These are phyloP conservation scores for Begonia peltatifolia DNA, from an alignment of 306 rosid genomes.

Conservation along the genomic window DNA sequence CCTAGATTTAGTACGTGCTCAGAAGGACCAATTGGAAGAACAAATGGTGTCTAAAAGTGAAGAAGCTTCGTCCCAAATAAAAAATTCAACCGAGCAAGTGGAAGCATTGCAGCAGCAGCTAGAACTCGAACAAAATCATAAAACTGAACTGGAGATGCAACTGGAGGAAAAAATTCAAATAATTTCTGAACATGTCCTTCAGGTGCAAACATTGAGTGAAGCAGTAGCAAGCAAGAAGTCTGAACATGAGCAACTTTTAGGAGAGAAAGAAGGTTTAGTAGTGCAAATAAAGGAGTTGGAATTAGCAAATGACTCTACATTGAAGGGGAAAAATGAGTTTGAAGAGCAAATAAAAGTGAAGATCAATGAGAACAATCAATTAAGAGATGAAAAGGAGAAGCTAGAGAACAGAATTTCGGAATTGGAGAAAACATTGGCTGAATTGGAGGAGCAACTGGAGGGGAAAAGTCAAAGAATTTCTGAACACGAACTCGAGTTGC, in stretches of 20 bases:
- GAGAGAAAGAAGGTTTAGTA: slow-evolving; percentile 38
- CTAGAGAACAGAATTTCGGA: slow-evolving; percentile 14
- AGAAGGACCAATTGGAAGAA: slow-evolving; percentile 48
- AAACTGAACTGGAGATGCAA: slow-evolving; percentile 42
- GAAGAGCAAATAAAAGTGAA: slow-evolving; percentile 31
- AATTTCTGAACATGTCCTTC: slow-evolving; percentile 30
- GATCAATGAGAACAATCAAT: slow-evolving; percentile 19
- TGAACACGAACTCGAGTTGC: slow-evolving; percentile 30
- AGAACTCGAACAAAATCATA: slow-evolving; percentile 31
- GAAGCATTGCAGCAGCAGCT: slow-evolving; percentile 41
- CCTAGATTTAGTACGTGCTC: slow-evolving; percentile 21
- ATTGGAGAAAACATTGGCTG: slow-evolving; percentile 17
- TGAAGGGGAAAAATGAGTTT: slow-evolving; percentile 24
- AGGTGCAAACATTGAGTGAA: slow-evolving; percentile 48
- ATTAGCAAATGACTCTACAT: slow-evolving; percentile 27
- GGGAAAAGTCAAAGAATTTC: slow-evolving; percentile 35
- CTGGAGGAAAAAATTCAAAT: slow-evolving; percentile 30
- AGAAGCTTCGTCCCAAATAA: slow-evolving; percentile 42
- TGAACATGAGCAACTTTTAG: slow-evolving; percentile 30
- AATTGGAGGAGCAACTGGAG: slow-evolving; percentile 43
- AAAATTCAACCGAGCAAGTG: slow-evolving; percentile 37
- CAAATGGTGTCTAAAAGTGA: slow-evolving; percentile 25
- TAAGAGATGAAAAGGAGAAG: slow-evolving; percentile 28
- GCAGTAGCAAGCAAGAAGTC: slow-evolving; percentile 31
- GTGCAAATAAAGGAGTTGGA: slow-evolving; percentile 29